These are phyloP conservation scores for Periconia sp. DNA, from an alignment of 2,329 filamentous ascomycete species.

Conservation along the genomic window DNA sequence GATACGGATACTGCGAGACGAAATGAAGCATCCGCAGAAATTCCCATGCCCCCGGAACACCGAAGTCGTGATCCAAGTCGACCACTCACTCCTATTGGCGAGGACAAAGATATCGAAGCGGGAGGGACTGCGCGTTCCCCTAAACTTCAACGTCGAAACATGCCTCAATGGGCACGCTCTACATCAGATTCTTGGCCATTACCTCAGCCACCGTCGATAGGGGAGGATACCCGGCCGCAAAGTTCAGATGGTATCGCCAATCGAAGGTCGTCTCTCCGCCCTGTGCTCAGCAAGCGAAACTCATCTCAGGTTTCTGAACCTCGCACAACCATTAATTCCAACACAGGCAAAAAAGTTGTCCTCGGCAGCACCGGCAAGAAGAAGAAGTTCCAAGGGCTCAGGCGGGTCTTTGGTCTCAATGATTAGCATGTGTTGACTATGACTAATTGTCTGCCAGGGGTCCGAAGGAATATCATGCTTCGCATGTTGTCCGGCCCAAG, in stretches of 20 bases:
- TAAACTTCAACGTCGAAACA: slow-evolving; percentile 55
- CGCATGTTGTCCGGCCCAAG: not conserved
- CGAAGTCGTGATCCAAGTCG: slow-evolving; percentile 29
- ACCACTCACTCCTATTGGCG: slow-evolving; percentile 42
- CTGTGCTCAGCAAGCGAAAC: slow-evolving; percentile 23
- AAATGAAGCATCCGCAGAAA: slow-evolving; percentile 18
- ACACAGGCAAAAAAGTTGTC: slow-evolving; percentile 33
- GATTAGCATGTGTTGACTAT: slow-evolving; percentile 47
- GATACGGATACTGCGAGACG: not conserved
- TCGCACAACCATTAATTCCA: slow-evolving; percentile 40
- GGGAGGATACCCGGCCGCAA: slow-evolving; percentile 21
- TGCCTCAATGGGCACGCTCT: slow-evolving; percentile 37
- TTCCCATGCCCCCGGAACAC: slow-evolving; percentile 36
- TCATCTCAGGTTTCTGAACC: slow-evolving; percentile 31
- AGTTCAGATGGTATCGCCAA: slow-evolving; percentile 25
- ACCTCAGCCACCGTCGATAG: slow-evolving; percentile 31
- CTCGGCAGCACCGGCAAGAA: slow-evolving; percentile 51
- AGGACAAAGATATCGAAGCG: slow-evolving; percentile 38
- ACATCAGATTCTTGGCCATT: slow-evolving; percentile 58
- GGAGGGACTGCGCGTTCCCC: slow-evolving; percentile 34
- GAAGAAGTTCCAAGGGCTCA: slow-evolving; percentile 72
- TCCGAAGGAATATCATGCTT: not conserved
- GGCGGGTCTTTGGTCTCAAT: slow-evolving; percentile 68
- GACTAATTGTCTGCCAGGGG: slow-evolving; percentile 21
- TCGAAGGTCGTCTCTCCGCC: slow-evolving; percentile 11